Evolutionary conservation across 164 flowering plant species (phyloP).

Genomic region (Brasenia schreberi): DNA sequence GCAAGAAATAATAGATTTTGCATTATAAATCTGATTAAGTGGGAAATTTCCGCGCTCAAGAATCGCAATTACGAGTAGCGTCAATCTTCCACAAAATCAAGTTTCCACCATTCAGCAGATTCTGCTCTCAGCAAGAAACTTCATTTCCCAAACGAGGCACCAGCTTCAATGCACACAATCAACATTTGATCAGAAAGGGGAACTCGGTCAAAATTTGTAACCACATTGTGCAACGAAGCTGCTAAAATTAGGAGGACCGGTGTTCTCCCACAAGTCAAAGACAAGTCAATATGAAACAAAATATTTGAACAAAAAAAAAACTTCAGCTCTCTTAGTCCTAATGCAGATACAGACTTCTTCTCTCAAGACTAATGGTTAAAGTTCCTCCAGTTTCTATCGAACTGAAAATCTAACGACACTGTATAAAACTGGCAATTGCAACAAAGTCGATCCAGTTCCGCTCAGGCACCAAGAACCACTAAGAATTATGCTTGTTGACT

Average conservation of each 20-base stretch:
- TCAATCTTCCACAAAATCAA: not conserved
- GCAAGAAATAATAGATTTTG: too few species aligned
- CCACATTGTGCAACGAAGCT: too few species aligned
- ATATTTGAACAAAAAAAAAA: not conserved
- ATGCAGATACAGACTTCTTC: not conserved
- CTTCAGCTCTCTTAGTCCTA: not conserved
- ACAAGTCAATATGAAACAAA: not conserved
- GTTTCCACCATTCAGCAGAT: not conserved
- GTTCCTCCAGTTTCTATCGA: not conserved
- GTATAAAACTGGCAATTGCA: not conserved
- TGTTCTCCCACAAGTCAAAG: not conserved
- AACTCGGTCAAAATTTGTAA: too few species aligned
- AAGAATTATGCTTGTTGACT: too few species aligned
- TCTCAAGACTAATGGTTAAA: not conserved
- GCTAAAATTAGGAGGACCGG: too few species aligned
- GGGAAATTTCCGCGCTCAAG: too few species aligned
- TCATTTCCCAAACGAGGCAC: too few species aligned
- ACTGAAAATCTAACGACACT: not conserved
- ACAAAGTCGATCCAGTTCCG: not conserved
- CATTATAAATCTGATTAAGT: too few species aligned
- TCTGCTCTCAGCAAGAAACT: too few species aligned
- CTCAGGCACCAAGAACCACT: not conserved
- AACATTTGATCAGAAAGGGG: not conserved
- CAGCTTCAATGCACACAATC: not conserved
- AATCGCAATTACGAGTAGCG: too few species aligned